These are phyloP conservation scores for Stephania japonica DNA, from an alignment of 164 flowering plant species.

Conservation along the genomic window DNA sequence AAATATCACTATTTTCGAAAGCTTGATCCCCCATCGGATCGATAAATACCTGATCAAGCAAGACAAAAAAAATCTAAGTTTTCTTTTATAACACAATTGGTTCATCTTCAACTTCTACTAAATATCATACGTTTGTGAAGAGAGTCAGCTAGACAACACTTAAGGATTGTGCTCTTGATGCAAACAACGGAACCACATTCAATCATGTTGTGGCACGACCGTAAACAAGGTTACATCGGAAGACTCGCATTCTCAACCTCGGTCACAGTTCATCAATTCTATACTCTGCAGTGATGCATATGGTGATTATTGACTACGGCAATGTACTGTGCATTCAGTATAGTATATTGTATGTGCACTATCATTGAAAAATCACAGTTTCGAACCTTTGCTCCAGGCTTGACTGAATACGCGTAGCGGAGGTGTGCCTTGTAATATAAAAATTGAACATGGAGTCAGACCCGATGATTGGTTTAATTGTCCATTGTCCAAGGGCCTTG, in stretches of 20 bases:
- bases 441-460: too few species aligned
- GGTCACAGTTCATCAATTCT: conserved; percentile 52
- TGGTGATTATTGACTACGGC: background rate
- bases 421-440: too few species aligned
- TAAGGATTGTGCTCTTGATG: conserved; percentile 69
- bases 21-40: conserved; percentile 63
- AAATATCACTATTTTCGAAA: conserved; percentile 52
- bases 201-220: conserved; percentile 54
- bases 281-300: conserved; percentile 30
- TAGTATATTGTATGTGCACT: background rate
- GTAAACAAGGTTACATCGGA: conserved; percentile 68
- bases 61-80: too few species aligned
- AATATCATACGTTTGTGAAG: background rate
- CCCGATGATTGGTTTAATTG: too few species aligned
- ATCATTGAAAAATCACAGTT: background rate
- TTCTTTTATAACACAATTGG: background rate
- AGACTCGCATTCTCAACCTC: conserved; percentile 73
- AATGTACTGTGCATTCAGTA: too few species aligned
- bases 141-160: conserved; percentile 34
- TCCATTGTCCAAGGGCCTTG: too few species aligned
- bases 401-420: conserved; percentile 50
- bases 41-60: conserved; percentile 52
- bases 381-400: conserved; percentile 58
- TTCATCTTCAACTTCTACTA: too few species aligned
- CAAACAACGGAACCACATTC: conserved; percentile 64